Evolutionary conservation across 108 stramenopile species (phyloP), one percentile per base, ranked within the genome.

Genomic region (Craspedostauros australis): DNA sequence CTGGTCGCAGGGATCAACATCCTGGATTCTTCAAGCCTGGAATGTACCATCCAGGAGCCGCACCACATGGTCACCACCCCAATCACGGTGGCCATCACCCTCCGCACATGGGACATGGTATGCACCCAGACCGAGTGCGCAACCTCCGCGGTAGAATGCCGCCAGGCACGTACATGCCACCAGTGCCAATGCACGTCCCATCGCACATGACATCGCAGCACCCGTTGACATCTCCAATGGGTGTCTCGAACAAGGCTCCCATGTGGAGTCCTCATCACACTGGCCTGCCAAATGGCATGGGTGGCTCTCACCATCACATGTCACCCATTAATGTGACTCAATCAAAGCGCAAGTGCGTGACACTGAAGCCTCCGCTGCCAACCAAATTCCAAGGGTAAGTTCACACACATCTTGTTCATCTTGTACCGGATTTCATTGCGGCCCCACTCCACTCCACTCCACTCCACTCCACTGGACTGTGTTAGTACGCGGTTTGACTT

Each of bases 331-430:
- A 75, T 50, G 64, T 73, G 44, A 57, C 82, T 2, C 66, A 80
- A 39, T 83, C 84, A 1, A 90, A 90, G 40, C 66, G 84, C 6
- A 86, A 90, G 57, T 90, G 88, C 40, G 66, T 86, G 36, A 72
- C 84, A 23, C 25, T 72, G 14, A 86, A 85, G 48, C 82, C 77
- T 11, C 88, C 88, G 1, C 76, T 91, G 32, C 89, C 89, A 7
- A 79, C 85, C 16, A 91, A 87, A 44, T 91, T 87, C 63, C 89
- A 91, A 62, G 89, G 89, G 34, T 36, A 36, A 36, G 34, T 36
- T n/a, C n/a, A n/a, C n/a, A n/a, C n/a, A n/a, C n/a, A n/a, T n/a
- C n/a, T n/a, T n/a, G n/a, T n/a, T n/a, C n/a, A n/a, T n/a, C n/a
- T n/a, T n/a, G n/a, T n/a, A n/a, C n/a, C n/a, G n/a, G n/a, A n/a